phyloP scores from a whole-genome alignment of 208 protist genomes.

The Acanthamoeba culbertsoni region DNA sequence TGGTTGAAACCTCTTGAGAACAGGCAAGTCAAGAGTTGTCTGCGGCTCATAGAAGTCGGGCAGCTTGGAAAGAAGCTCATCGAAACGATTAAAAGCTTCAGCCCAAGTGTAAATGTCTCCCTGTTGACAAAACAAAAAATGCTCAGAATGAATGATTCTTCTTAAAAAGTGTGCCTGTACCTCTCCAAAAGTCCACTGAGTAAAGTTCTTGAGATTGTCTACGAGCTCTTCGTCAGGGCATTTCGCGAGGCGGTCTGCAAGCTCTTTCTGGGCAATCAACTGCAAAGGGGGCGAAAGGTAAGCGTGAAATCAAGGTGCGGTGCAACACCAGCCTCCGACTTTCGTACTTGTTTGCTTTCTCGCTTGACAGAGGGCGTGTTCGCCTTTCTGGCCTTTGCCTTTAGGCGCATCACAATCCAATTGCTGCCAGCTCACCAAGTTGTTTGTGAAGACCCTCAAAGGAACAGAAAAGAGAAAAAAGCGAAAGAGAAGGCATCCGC shows the following conservation, averaged over 20 bases:
- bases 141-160: not conserved
- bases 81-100: constrained; percentile 20
- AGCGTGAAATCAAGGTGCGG: not conserved
- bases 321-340: not conserved
- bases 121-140: not conserved
- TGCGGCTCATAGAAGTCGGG: not conserved
- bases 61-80: not conserved
- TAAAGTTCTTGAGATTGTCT: not conserved
- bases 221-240: constrained; percentile 40
- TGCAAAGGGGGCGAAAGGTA: not conserved
- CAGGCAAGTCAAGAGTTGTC: not conserved
- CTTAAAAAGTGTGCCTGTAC: not conserved
- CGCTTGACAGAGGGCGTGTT: not conserved
- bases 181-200: constrained; percentile 30
- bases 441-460: not conserved
- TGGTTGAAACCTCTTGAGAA: constrained; percentile 8
- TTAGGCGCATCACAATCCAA: not conserved
- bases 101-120: constrained; percentile 52
- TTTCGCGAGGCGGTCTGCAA: not conserved
- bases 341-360: constrained; percentile 5
- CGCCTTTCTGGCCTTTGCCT: not conserved
- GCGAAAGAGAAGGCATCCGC: not conserved
- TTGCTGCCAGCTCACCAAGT: not conserved
- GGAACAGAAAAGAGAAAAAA: not conserved
- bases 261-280: constrained; percentile 32